phyloP scores from a whole-genome alignment of 176 grass and related monocot genomes.

The Triticum turgidum region DNA sequence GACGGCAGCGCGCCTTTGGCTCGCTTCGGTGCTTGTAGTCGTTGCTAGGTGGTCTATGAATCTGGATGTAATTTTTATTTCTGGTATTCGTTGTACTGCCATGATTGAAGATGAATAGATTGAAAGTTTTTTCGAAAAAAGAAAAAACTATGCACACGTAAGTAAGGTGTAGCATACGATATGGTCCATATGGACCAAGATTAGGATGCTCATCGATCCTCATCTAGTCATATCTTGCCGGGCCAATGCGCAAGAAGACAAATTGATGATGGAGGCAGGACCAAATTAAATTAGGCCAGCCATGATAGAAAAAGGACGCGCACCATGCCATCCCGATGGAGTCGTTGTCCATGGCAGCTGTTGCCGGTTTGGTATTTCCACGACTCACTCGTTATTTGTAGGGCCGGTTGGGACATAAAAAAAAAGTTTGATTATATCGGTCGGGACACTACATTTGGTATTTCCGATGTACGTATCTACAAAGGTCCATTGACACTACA shows the following conservation, averaged over 20 bases:
- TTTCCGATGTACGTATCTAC: too few species aligned
- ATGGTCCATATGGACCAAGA: neutral
- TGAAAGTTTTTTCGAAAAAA: too few species aligned
- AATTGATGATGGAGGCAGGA: neutral
- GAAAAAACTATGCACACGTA: neutral
- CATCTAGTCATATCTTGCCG: neutral
- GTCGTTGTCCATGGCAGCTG: constrained; percentile 17
- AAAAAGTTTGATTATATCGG: neutral
- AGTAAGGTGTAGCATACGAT: too few species aligned
- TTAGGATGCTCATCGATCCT: neutral
- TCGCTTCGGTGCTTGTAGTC: too few species aligned
- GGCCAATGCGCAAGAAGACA: constrained; percentile 7
- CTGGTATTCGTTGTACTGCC: too few species aligned
- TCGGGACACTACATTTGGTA: too few species aligned
- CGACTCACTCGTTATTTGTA: neutral
- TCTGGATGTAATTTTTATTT: too few species aligned
- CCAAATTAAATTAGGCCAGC: constrained; percentile 4
- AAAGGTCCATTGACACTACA: neutral
- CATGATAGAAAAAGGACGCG: neutral
- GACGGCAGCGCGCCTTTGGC: too few species aligned
- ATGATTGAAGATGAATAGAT: too few species aligned
- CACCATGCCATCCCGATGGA: neutral
- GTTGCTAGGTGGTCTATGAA: too few species aligned
- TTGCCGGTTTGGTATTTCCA: neutral
- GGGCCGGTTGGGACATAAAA: neutral